Percentiles rank a stretch among this genome's conserved stretches.
phyloP scores from a whole-genome alignment of 1,139 yeast species.

The Yueomyces sp. region DNA sequence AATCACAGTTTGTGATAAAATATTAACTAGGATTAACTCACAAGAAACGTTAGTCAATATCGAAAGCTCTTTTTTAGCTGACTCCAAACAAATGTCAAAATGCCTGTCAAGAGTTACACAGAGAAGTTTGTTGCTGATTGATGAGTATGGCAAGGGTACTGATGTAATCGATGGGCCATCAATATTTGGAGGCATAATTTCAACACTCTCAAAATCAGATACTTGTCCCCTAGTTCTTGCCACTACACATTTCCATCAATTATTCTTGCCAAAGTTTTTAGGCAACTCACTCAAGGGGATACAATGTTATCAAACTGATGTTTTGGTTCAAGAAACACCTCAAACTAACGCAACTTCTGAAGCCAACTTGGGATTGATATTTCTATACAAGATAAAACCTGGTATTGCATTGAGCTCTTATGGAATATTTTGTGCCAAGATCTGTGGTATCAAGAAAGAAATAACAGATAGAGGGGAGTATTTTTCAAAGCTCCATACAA shows the following conservation, averaged over 20 bases:
- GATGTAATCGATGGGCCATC: constrained; percentile 35
- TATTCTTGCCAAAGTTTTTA: constrained; percentile 21
- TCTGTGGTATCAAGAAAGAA: constrained; percentile 24
- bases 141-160: constrained; percentile 43
- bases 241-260: constrained; percentile 35
- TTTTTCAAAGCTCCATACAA: constrained; percentile 9
- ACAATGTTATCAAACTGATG: constrained; percentile 21
- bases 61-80: constrained; percentile 36
- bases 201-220: constrained; percentile 11
- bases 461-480: constrained; percentile 24
- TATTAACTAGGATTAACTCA: constrained; percentile 31
- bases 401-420: constrained; percentile 27
- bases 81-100: constrained; percentile 33
- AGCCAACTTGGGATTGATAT: constrained; percentile 19
- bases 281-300: constrained; percentile 8
- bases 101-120: constrained; percentile 27
- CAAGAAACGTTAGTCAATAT: constrained; percentile 31
- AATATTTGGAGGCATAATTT: constrained; percentile 29
- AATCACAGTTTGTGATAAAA: constrained; percentile 33
- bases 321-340: constrained; percentile 4
- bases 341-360: neutral
- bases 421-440: constrained; percentile 30
- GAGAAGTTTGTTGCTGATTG: constrained; percentile 31
- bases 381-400: constrained; percentile 23
- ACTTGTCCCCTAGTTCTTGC: constrained; percentile 26